Evolutionary conservation across 31 red algal genomes (phyloP), one percentile per base, ranked within the genome.

Genomic region (Porphyra umbilicalis): DNA sequence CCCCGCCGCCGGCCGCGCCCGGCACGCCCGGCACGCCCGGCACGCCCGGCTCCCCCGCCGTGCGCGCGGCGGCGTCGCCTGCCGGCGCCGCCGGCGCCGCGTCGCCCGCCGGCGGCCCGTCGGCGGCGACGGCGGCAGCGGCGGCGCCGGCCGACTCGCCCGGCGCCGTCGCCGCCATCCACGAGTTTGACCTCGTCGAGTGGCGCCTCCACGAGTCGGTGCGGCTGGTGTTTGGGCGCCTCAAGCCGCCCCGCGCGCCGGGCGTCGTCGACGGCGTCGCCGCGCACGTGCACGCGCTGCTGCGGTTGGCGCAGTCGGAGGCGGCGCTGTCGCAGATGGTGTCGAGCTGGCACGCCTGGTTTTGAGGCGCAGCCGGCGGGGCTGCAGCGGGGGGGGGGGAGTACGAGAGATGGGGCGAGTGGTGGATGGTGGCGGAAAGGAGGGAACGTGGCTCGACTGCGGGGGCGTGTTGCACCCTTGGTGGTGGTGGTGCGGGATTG

Each of bases 301-400:
- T 98, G 38, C 83, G 82, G 32, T 79, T 76, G 75, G 96, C 96
- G 39, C 79, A 85, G 35, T 35, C 44, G 36, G 80, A 83, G 29
- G 42, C 84, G n/a, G 89, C 91, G 67, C 35, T 93, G 79, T 89
- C 89, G 36, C 90, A 92, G 18, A 98, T 98, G 96, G 92, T 93
- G 18, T 38, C 90, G 25, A 92, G 90, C 82, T 98, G 93, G 92
- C 90, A 95, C 81, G 82, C 90, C 18, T 98, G 96, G 96, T 98
- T 89, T 76, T 98, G 82, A 92, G n/a, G n/a, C n/a, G n/a, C n/a
- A n/a, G n/a, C n/a, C n/a, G n/a, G n/a, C n/a, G n/a, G n/a, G n/a
- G n/a, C n/a, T n/a, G n/a, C n/a, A n/a, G n/a, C n/a, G n/a, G n/a
- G n/a, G n/a, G n/a, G n/a, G n/a, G n/a, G n/a, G n/a, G n/a, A n/a